Base-by-base conservation (phyloP, 1,284 basidiomycete species). In the Fomitopsis schrenkii region DNA sequence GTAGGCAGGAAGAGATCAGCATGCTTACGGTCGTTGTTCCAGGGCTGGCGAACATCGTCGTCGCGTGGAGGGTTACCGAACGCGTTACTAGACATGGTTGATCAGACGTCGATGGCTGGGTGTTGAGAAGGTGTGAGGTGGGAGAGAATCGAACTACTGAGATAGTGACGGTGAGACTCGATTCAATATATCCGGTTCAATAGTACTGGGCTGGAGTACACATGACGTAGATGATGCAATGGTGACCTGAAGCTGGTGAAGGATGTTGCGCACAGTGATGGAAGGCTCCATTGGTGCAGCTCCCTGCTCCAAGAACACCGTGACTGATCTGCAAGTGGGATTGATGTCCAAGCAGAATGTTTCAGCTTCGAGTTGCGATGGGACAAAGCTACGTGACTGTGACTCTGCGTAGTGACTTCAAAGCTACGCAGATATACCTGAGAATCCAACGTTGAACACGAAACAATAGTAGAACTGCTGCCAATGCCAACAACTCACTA, bases 61-160 rank as follows among this genome's bases (percentile, higher is more conserved):
- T 48, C 45, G 28, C 33, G 33, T 46, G 55, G 56, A 15, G 59
- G 55, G 55, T 61, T 61, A n/a, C 55, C 55, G 46, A 48, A 60
- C 38, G 45, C 38, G 33, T n/a, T 22, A 22, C 22, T n/a, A 6
- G 35, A 55, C 59, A 60, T 60, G 53, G 36, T 60, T 15, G 40
- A 38, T 15, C 12, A 19, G 19, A 17, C 17, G 55, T 44, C 9
- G n/a, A 22, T 15, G 19, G 41, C 3, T 44, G 17, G 26, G 22
- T 6, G 40, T 59, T 10, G 36, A 5, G 19, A 45, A 5, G 36
- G 4, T 36, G 22, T 5, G 14, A 19, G 28, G 12, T 44, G 41
- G 2, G 22, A 22, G 22, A 22, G 22, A 22, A 22, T 22, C 2
- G 22, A 22, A 22, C 22, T 26, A 3, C 41, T 26, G 26, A 44